Conservation (phyloP, 352 stramenopile genomes). For the Aphanomyces astaci region DNA sequence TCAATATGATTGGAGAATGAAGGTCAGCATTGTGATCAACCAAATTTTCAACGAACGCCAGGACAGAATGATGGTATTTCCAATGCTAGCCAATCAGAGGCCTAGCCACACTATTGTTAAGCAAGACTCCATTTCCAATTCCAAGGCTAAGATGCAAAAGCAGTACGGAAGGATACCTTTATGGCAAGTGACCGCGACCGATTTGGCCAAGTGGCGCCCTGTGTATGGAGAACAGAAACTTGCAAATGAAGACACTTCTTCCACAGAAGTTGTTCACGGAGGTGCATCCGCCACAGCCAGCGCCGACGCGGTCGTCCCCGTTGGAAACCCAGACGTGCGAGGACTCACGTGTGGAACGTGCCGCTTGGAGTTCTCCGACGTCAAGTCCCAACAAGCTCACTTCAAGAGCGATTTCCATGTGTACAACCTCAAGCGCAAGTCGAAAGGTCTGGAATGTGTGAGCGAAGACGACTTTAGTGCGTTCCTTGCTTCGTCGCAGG, state of each 20-base stretch:
- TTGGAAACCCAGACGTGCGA: background rate
- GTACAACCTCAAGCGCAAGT: slow-evolving; percentile 71
- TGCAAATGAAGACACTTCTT: background rate
- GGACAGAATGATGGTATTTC: slow-evolving; percentile 3
- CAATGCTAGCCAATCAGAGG: background rate
- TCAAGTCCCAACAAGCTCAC: slow-evolving; percentile 77
- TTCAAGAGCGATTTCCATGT: slow-evolving; percentile 81
- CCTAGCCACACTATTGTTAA: too few species aligned
- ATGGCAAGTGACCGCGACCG: slow-evolving; percentile 4
- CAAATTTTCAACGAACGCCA: background rate
- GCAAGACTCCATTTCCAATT: background rate
- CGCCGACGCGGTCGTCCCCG: background rate
- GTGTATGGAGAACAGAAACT: background rate
- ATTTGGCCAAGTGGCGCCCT: slow-evolving; percentile 6
- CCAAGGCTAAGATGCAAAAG: background rate
- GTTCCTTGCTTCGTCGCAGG: slow-evolving; percentile 27
- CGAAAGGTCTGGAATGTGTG: slow-evolving; percentile 34
- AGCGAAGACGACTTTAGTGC: slow-evolving; percentile 36
- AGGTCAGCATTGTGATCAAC: background rate
- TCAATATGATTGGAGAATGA: too few species aligned
- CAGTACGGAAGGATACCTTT: slow-evolving; percentile 21
- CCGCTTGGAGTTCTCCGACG: slow-evolving; percentile 47
- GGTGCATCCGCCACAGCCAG: background rate
- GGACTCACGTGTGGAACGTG: slow-evolving; percentile 69
- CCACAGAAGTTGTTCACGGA: background rate